Percentiles rank a stretch among this genome's conserved stretches.
phyloP scores from a whole-genome alignment of 2,329 filamentous ascomycete genomes.

The Beauveria brongniartii region DNA sequence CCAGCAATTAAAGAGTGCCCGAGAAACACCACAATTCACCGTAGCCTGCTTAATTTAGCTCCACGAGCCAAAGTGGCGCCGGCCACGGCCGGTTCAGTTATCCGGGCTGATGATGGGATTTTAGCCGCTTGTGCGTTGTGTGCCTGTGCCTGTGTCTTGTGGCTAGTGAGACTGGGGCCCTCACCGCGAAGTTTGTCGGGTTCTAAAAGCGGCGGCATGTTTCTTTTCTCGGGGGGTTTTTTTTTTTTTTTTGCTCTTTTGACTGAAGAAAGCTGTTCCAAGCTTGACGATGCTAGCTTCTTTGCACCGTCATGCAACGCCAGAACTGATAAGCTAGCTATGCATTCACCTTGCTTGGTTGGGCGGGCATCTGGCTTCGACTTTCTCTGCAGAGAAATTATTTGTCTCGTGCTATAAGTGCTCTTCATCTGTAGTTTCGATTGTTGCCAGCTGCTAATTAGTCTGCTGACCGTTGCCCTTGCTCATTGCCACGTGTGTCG shows the following conservation, averaged over 20 bases:
- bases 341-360: too few relatives aligned
- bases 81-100: neutral
- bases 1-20: neutral
- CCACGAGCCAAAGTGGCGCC: neutral
- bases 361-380: neutral
- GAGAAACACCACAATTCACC: neutral
- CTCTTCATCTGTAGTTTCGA: too few relatives aligned
- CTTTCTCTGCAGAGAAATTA: neutral
- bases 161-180: neutral
- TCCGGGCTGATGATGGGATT: neutral
- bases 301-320: neutral
- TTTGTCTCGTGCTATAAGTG: neutral
- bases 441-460: neutral
- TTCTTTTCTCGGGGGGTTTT: neutral
- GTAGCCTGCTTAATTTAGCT: neutral
- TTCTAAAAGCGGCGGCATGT: slow-evolving; percentile 1
- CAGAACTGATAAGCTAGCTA: too few relatives aligned
- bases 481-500: neutral
- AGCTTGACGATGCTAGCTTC: neutral
- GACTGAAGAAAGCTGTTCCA: neutral
- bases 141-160: neutral
- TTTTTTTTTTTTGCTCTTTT: neutral
- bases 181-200: neutral
- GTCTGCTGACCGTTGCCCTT: neutral
- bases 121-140: neutral